Percentiles rank a stretch among this genome's conserved stretches.
Evolutionary conservation across 306 rosid genomes (phyloP).

Genomic region (Clitoria ternatea): DNA sequence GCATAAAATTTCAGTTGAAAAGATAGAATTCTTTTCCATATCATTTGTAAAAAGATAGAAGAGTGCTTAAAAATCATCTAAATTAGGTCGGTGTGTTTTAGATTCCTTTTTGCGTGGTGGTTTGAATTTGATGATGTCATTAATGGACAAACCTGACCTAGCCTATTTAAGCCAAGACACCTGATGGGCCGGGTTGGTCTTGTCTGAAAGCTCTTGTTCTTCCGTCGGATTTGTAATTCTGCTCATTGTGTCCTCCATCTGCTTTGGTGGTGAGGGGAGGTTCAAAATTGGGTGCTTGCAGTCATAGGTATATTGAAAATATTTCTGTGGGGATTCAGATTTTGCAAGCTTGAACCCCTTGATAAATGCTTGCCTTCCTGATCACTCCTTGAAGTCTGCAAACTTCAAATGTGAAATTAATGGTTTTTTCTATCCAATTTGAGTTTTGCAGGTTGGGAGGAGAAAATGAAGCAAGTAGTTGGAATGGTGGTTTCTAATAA

Average conservation of each 20-base stretch:
- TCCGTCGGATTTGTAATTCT: neutral
- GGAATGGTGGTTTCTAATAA: constrained; percentile 82
- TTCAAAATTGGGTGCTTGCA: neutral
- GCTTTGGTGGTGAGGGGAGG: neutral
- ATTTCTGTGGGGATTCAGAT: neutral
- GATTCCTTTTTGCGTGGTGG: neutral
- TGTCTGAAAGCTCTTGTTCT: neutral
- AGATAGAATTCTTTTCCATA: too few relatives aligned
- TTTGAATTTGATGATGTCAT: neutral
- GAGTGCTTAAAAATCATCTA: neutral
- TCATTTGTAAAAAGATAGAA: too few relatives aligned
- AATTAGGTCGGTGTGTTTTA: neutral
- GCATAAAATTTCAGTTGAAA: too few relatives aligned
- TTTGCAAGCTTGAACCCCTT: neutral
- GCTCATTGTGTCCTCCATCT: neutral
- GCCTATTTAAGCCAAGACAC: neutral
- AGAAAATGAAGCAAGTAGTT: constrained; percentile 65
- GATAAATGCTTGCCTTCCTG: neutral
- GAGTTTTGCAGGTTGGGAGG: constrained; percentile 7
- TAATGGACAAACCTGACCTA: neutral
- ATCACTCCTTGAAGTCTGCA: neutral
- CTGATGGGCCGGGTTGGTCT: neutral
- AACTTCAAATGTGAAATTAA: neutral
- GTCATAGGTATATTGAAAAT: neutral
- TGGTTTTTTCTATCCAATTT: neutral